Conservation (phyloP, 371 early-diverging fungal species). For the Mortierella sp. region DNA sequence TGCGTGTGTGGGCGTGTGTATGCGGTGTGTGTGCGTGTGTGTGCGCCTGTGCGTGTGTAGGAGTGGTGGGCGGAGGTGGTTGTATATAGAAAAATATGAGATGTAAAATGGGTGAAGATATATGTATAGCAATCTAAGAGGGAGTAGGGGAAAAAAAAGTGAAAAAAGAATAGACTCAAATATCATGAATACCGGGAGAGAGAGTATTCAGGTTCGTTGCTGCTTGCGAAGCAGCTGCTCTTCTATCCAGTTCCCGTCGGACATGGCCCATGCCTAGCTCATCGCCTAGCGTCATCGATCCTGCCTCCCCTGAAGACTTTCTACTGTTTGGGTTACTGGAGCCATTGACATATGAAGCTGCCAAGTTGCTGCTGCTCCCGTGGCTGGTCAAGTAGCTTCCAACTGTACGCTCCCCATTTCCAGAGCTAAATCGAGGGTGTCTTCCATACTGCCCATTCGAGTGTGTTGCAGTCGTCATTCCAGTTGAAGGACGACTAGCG, state of each 20-base stretch:
- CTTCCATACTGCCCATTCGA: slow-evolving; percentile 17
- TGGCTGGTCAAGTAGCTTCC: slow-evolving; percentile 35
- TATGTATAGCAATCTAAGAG: not conserved
- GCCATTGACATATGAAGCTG: slow-evolving; percentile 3
- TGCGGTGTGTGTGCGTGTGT: too few relatives aligned
- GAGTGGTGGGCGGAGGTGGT: not conserved
- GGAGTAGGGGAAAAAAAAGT: not conserved
- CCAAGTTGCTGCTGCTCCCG: slow-evolving; percentile 40
- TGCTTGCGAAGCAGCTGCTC: slow-evolving; percentile 15
- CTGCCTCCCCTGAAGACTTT: slow-evolving; percentile 28
- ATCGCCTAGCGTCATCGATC: slow-evolving; percentile 42
- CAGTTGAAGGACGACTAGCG: slow-evolving; percentile 12
- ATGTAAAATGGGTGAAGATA: too few relatives aligned
- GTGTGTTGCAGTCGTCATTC: slow-evolving; percentile 50
- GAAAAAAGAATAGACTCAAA: slow-evolving; percentile 3
- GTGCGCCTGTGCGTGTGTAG: too few relatives aligned
- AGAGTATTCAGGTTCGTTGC: slow-evolving; percentile 6
- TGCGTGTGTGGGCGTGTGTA: too few relatives aligned
- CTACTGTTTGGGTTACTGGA: slow-evolving; percentile 14
- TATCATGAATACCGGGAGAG: slow-evolving; percentile 34
- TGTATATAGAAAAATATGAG: too few relatives aligned
- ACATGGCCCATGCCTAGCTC: slow-evolving; percentile 47
- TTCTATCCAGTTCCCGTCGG: slow-evolving; percentile 47
- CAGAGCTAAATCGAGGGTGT: slow-evolving; percentile 33
- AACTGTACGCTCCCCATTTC: slow-evolving; percentile 24